Base-by-base conservation (phyloP, 2,329 filamentous ascomycete genomes). In the Neonectria hederae region DNA sequence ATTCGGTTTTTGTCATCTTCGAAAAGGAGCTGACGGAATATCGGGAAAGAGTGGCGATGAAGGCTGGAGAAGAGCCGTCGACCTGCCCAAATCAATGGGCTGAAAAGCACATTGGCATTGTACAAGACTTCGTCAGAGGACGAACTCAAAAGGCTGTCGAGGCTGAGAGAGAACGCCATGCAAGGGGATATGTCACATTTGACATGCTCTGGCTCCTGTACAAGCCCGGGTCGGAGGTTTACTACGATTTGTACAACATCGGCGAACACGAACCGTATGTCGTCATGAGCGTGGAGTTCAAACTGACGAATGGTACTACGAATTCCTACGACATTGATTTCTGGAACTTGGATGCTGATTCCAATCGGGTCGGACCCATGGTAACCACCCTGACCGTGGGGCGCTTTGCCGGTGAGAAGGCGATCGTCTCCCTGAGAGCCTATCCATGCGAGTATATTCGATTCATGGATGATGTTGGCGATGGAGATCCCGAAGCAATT, bases 131-230 rank as follows among this genome's bases (percentile, higher is more conserved):
- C 17, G 63, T 69, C 5, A 48, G 35, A 17, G 43, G 63, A 21
- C 42, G 56, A 8, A 32, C 28, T n/a, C 51, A 54, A 46, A 40
- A 7, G 19, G 59, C 30, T 4, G 67, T 56, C 9, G 60, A 54
- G 22, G 65, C 46, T 10, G 51, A 69, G 46, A 53, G 62, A 42
- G 46, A 63, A 32, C 57, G 61, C 17, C 52, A 69, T 28, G 22
- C 59, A 6, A 38, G 62, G 13, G 67, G 65, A 9, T 57, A 38
- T 17, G 59, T 49, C 14, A 67, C 67, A 1, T 69, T 60, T 24
- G 65, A 67, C 45, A 69, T 69, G 65, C 62, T 69, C 7, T 69
- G 67, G 67, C 63, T 69, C 2, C 60, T 69, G 3, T 69, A 56
- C 57, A 65, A 64, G 30, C 67, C 67, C 0, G 67, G 67, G 0